phyloP scores from a whole-genome alignment of 441 rosid genomes.

The Hura crepitans region DNA sequence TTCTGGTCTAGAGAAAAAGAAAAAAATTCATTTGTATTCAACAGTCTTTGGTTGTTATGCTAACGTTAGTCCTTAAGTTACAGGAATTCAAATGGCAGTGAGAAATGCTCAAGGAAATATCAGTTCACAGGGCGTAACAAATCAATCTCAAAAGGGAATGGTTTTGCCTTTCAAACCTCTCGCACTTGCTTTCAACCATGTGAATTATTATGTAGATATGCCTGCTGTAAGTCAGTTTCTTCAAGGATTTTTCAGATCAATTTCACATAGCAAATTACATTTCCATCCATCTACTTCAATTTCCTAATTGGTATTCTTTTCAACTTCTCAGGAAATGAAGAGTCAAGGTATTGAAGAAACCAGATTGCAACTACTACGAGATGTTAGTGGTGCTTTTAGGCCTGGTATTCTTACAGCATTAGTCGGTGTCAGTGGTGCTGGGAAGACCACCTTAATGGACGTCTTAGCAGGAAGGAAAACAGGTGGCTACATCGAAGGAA shows the following conservation, averaged over 20 bases:
- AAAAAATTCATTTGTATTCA: no score
- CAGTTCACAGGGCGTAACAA: not conserved
- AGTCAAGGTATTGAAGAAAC: slow-evolving; percentile 44
- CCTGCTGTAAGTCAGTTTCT: slow-evolving; percentile 41
- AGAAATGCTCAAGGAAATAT: slow-evolving; percentile 22
- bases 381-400: slow-evolving; percentile 66
- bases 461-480: slow-evolving; percentile 76
- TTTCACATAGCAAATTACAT: not conserved
- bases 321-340: slow-evolving; percentile 53
- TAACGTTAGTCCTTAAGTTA: not conserved
- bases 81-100: slow-evolving; percentile 35
- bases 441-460: slow-evolving; percentile 78
- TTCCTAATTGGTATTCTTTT: no score
- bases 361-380: slow-evolving; percentile 47
- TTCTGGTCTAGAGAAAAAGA: not conserved
- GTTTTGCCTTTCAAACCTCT: slow-evolving; percentile 49
- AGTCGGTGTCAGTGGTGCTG: slow-evolving; percentile 79
- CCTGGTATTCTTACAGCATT: slow-evolving; percentile 70
- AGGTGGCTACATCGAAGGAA: slow-evolving; percentile 60
- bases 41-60: no score
- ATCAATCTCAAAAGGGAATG: slow-evolving; percentile 37
- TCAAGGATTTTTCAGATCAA: not conserved
- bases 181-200: slow-evolving; percentile 47
- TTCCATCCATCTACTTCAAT: no score
- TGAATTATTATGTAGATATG: slow-evolving; percentile 55